These are phyloP conservation scores for Cynanchum wilfordii DNA, from an alignment of 257 asterid genomes.

Conservation along the genomic window DNA sequence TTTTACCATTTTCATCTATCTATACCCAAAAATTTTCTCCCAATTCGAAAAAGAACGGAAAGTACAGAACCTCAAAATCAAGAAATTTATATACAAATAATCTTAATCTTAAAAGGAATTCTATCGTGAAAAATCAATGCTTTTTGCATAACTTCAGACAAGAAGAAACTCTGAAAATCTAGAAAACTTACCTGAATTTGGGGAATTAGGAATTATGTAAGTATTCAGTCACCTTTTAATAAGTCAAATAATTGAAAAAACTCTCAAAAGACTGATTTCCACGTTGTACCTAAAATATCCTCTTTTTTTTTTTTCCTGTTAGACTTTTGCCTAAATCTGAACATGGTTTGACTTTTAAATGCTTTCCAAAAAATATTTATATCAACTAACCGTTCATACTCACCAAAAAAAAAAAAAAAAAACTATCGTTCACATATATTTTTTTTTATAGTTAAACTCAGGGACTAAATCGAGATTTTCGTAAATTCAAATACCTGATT, in stretches of 20 bases:
- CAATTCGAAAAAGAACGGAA: neutral
- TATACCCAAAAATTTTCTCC: neutral
- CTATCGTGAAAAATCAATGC: neutral
- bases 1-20: neutral
- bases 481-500: too few species aligned
- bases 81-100: neutral
- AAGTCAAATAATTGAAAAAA: neutral
- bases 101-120: neutral
- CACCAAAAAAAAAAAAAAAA: too few species aligned
- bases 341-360: too few species aligned
- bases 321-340: too few species aligned
- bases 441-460: too few species aligned
- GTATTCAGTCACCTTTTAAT: neutral
- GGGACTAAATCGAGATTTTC: too few species aligned
- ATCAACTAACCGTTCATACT: too few species aligned
- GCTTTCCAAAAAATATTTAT: too few species aligned
- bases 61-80: neutral
- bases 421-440: too few species aligned
- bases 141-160: neutral
- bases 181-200: conserved; percentile 32
- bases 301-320: too few species aligned
- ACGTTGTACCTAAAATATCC: neutral
- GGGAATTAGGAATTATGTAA: conserved; percentile 20
- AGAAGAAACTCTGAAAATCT: neutral
- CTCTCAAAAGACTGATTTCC: neutral